Conservation (phyloP, 1,139 yeast species). For the Blastobotrys illinoisensis region DNA sequence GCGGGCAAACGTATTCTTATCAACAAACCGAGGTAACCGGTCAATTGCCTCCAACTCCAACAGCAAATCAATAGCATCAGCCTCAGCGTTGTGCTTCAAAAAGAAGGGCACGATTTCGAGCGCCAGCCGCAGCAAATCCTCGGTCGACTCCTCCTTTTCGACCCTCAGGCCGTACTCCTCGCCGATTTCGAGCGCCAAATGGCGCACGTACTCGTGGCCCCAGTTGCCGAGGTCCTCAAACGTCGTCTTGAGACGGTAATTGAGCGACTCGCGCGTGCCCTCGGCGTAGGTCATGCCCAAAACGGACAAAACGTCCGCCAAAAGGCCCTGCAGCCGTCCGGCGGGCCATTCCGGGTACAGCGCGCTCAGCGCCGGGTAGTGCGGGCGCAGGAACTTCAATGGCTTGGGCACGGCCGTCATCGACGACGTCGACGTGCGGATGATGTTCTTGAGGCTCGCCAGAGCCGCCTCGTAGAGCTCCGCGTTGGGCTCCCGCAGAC, state of each 20-base stretch:
- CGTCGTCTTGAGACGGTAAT: slow-evolving; percentile 65
- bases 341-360: slow-evolving; percentile 65
- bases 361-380: slow-evolving; percentile 59
- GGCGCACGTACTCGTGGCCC: slow-evolving; percentile 98
- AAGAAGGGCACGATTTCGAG: slow-evolving; percentile 83
- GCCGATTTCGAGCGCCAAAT: slow-evolving; percentile 90
- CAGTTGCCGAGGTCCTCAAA: slow-evolving; percentile 67
- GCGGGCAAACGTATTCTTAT: slow-evolving; percentile 75
- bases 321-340: slow-evolving; percentile 35
- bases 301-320: slow-evolving; percentile 87
- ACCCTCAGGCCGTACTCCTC: slow-evolving; percentile 68
- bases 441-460: slow-evolving; percentile 63
- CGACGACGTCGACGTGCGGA: slow-evolving; percentile 90
- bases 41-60: slow-evolving; percentile 86
- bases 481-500: slow-evolving; percentile 50
- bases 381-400: slow-evolving; percentile 87
- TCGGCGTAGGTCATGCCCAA: slow-evolving; percentile 92
- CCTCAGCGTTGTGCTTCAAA: slow-evolving; percentile 93
- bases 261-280: slow-evolving; percentile 73
- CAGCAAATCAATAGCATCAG: slow-evolving; percentile 93
- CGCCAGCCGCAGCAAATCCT: slow-evolving; percentile 57
- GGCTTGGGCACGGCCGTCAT: slow-evolving; percentile 99
- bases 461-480: slow-evolving; percentile 55
- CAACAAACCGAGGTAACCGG: slow-evolving; percentile 75
- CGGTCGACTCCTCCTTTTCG: slow-evolving; percentile 41